Conservation (phyloP, 1,139 yeast species). For the Protomyces inundatus region DNA sequence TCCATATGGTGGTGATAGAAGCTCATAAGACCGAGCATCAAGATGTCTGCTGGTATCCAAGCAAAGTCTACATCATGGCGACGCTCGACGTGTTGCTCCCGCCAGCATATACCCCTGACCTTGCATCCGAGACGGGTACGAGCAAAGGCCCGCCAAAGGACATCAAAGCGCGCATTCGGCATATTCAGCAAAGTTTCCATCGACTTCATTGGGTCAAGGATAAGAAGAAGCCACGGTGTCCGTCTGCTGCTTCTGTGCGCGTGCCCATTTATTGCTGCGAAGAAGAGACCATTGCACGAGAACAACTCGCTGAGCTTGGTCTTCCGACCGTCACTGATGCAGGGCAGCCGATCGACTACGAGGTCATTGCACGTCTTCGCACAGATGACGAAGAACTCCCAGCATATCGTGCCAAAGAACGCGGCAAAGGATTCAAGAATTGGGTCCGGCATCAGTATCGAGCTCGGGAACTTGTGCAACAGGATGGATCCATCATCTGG, state of each 20-base stretch:
- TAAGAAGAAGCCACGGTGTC: background rate
- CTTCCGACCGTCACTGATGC: background rate
- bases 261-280: background rate
- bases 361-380: background rate
- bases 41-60: too few species aligned
- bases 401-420: background rate
- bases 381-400: background rate
- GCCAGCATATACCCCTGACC: background rate
- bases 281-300: background rate
- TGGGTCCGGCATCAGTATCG: background rate
- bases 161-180: background rate
- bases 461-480: background rate
- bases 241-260: background rate
- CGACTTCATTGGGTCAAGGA: background rate
- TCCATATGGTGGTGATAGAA: too few species aligned
- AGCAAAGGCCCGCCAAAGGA: background rate
- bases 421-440: background rate
- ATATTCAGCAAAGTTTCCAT: background rate
- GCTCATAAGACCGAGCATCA: too few species aligned
- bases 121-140: background rate
- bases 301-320: background rate
- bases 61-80: background rate
- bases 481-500: background rate
- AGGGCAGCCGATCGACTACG: background rate
- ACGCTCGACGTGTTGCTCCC: background rate